Conservation (phyloP, 345 rosid species). For the Pseudoturritis turrita region DNA sequence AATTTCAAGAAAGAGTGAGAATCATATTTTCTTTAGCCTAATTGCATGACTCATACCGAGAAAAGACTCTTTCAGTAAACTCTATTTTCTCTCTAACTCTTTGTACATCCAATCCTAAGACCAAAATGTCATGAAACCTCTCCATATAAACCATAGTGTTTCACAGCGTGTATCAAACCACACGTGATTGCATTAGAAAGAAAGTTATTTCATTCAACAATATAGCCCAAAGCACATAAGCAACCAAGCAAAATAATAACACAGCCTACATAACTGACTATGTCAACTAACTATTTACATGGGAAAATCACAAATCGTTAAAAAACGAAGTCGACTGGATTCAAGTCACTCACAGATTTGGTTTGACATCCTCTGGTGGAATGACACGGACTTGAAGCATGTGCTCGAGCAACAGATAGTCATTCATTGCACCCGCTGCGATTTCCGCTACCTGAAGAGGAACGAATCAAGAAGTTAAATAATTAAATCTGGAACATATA, state of each 20-base stretch:
- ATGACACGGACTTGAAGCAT: constrained; percentile 71
- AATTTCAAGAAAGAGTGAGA: not conserved
- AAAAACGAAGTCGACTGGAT: not conserved
- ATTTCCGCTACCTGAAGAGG: constrained; percentile 75
- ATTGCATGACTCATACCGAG: not conserved
- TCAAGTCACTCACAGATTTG: constrained; percentile 55
- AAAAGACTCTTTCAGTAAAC: not conserved
- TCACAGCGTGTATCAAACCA: not conserved
- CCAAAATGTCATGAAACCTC: not conserved
- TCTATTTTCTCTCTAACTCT: not conserved
- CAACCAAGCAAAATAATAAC: not conserved
- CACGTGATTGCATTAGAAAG: not conserved
- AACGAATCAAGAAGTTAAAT: not conserved
- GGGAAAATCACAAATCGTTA: not conserved
- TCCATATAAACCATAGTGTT: not conserved
- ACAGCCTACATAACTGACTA: not conserved
- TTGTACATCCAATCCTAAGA: not conserved
- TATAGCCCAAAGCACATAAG: not conserved
- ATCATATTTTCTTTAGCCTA: not conserved
- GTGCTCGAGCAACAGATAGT: constrained; percentile 81
- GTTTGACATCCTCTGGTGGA: constrained; percentile 68
- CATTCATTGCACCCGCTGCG: constrained; percentile 88
- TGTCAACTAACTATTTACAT: not conserved
- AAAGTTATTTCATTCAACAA: not conserved
- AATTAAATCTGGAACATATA: not conserved